Conservation (phyloP, 768 basidiomycete genomes). For the Melanogaster broomeanus region DNA sequence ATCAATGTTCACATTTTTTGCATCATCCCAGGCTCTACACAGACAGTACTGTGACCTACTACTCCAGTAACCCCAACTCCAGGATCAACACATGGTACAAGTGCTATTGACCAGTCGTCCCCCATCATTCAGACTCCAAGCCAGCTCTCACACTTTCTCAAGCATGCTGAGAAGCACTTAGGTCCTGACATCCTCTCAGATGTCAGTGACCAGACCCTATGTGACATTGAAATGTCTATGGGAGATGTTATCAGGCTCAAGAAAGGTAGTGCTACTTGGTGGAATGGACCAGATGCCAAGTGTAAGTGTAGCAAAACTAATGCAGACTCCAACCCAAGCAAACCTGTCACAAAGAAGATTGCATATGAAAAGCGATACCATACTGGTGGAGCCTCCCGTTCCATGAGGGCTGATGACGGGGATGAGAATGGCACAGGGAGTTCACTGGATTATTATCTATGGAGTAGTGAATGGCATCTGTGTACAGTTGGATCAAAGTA, state of each 20-base stretch:
- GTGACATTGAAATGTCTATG: neutral
- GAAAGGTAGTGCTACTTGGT: conserved; percentile 2
- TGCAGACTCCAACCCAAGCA: neutral
- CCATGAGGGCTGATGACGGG: neutral
- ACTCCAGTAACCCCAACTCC: neutral
- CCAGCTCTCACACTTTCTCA: neutral
- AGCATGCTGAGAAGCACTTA: too few species aligned
- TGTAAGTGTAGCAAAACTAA: neutral
- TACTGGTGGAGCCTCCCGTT: neutral
- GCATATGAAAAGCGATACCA: too few species aligned
- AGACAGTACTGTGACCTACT: neutral
- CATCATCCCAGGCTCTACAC: too few species aligned
- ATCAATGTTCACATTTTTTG: too few species aligned
- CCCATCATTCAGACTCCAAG: neutral
- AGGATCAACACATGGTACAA: too few species aligned
- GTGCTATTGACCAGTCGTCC: too few species aligned
- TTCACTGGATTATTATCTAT: conserved; percentile 4
- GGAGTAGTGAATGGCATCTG: neutral
- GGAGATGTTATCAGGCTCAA: conserved; percentile 1
- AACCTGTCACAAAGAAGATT: neutral
- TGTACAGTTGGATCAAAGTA: neutral
- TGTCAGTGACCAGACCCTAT: neutral
- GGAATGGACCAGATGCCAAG: too few species aligned
- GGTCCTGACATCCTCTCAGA: neutral
- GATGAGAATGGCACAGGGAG: neutral